Evolutionary conservation across 768 basidiomycete species (phyloP), one percentile per base, ranked within the genome.

Genomic region (Russula dissimulans): DNA sequence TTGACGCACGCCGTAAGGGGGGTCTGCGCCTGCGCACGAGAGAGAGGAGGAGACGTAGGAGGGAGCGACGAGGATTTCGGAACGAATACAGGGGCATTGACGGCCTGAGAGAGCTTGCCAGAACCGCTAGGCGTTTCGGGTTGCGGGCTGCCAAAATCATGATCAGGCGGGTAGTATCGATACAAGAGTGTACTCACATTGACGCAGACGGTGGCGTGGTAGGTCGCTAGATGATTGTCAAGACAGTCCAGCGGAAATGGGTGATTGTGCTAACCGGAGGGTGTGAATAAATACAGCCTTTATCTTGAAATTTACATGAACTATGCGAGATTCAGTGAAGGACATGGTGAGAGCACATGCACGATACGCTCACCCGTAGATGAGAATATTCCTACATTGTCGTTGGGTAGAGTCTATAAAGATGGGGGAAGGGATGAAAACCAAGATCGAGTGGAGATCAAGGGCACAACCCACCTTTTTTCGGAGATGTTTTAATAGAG

Each of bases 301-400:
- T 89, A 68, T 89, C 87, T 73, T 93, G 83, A 66, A 79, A 91
- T 75, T 88, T 87, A 76, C 92, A 95, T 59, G 79, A 85, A 44
- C 91, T 93, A 57, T 56, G 63, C 18, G 42, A 10, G 3, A 15
- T 31, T 53, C n/a, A 43, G 58, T 51, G 12, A 54, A 15, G 57
- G 55, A 45, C 41, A 62, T 51, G 32, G 50, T 42, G 9, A 9
- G 46, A 32, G 61, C 38, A 10, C 50, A 15, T 10, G 5, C 41
- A 65, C 3, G 26, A 31, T 3, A 62, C 71, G 65, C 74, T 47
- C 65, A 94, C 92, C 94, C 93, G 70, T 94, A 89, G 64, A 95
- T 94, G 71, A 89, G 76, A 54, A 94, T 84, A 76, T 97, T 95
- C 69, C 89, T 84, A 74, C 93, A 97, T 68, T 93, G 87, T 55